Base-by-base conservation (phyloP, 192 early-diverging fungal species). In the Backusella liffmaniae region DNA sequence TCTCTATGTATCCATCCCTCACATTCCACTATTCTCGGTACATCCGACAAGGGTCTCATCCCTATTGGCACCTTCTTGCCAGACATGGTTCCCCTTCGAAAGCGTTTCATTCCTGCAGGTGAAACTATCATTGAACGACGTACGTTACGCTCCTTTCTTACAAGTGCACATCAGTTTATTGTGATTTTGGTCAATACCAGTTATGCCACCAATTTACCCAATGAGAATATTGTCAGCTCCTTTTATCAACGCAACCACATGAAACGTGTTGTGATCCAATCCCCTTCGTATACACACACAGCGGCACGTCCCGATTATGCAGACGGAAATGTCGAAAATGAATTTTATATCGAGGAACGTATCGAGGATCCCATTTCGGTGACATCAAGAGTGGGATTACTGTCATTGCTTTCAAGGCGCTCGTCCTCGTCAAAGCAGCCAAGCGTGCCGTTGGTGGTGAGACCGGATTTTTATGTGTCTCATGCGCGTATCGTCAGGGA, bases 391-490 rank as follows among this genome's bases (percentile, higher is more conserved):
- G 23, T 77, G 8, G 76, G 68, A 1, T 29, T 70, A 21, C 3
- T 49, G 3, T 21, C 44, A 1, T 32, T 44, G 5, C 30, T 71
- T 34, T 16, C 18, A 2, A 59, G 1, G 13, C 3, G 37, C 26
- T 16, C 15, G 1, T 26, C n/a, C 1, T 3, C 5, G 0, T 15
- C 32, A 5, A 35, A 46, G 6, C 23, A 62, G 15, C 71, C 77
- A 4, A 35, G 30, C 21, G 67, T 46, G 5, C 3, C 77, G 26
- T 34, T 81, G 8, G 30, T 81, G n/a, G 3, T 81, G 4, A 66
- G 80, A 21, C 80, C 80, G 13, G 80, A 81, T 62, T 65, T 42
- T 29, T 81, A 77, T 66, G 67, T 81, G 7, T 66, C 76, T 16
- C 62, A 77, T 23, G 42, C 30, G 29, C 21, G 44, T 1, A 7